phyloP scores from a whole-genome alignment of 2,329 filamentous ascomycete species.

The Periconia macrospinosa region DNA sequence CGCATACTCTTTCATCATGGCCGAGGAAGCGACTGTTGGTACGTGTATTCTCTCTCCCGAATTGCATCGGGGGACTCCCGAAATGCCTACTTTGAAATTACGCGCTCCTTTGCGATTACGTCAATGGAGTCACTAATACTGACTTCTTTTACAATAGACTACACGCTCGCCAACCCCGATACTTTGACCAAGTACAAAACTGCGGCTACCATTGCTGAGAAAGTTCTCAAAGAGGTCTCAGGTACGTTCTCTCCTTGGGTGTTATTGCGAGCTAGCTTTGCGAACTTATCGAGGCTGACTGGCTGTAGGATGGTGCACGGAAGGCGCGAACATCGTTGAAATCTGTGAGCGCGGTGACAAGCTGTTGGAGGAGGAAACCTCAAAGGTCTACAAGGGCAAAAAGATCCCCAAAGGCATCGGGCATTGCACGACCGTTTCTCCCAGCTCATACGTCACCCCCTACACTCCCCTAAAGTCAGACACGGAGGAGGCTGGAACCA shows the following conservation, averaged over 20 bases:
- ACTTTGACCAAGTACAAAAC: constrained; percentile 99
- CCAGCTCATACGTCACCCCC: constrained; percentile 90
- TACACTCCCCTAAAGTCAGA: constrained; percentile 93
- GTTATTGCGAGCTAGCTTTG: no score
- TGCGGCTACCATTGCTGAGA: constrained; percentile 91
- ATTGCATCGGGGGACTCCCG: neutral
- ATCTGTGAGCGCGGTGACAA: constrained; percentile 96
- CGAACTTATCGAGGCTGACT: constrained; percentile 24
- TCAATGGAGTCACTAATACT: constrained; percentile 26
- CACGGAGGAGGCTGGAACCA: constrained; percentile 75
- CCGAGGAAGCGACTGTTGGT: constrained; percentile 37
- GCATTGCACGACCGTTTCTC: constrained; percentile 93
- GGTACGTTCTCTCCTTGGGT: constrained; percentile 44
- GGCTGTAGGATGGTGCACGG: constrained; percentile 65
- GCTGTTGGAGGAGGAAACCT: constrained; percentile 87
- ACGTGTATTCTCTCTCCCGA: constrained; percentile 11
- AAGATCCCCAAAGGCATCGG: constrained; percentile 93
- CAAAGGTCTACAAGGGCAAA: constrained; percentile 98
- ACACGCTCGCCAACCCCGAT: constrained; percentile 86
- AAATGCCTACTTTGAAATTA: neutral
- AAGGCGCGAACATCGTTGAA: constrained; percentile 89
- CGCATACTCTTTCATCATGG: constrained; percentile 32
- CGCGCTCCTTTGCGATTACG: constrained; percentile 7
- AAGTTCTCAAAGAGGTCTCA: constrained; percentile 84
- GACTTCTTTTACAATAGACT: constrained; percentile 60